A percentile compares a stretch with the other conserved stretches of the same genome.
Conservation (phyloP, 2,329 filamentous ascomycete species). For the Zymoseptoria tritici region DNA sequence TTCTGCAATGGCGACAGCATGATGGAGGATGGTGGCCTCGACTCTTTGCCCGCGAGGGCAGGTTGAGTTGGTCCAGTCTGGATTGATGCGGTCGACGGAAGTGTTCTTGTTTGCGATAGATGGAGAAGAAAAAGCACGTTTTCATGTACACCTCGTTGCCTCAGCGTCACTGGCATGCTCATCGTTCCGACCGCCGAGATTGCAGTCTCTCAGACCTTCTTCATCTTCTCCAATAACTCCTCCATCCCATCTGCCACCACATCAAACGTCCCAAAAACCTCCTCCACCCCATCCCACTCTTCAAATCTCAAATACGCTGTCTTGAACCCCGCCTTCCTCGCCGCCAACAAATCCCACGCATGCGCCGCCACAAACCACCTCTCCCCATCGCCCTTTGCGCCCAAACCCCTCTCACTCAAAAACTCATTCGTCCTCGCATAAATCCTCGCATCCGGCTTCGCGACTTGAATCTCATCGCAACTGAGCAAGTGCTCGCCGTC, state of each 20-base stretch:
- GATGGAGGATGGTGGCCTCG: background rate
- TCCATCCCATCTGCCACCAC: conserved; percentile 22
- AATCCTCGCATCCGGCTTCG: conserved; percentile 24
- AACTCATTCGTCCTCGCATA: conserved; percentile 21
- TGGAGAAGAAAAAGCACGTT: background rate
- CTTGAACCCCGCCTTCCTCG: conserved; percentile 26
- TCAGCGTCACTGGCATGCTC: background rate
- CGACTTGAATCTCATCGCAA: conserved; percentile 25
- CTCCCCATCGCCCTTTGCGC: conserved; percentile 17
- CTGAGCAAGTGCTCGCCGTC: conserved; percentile 23
- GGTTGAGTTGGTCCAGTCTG: background rate
- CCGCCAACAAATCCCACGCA: conserved; percentile 25
- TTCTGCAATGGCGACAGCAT: background rate
- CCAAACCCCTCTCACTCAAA: conserved; percentile 17
- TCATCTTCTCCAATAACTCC: conserved; percentile 25
- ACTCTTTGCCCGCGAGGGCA: background rate
- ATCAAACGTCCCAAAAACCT: conserved; percentile 27
- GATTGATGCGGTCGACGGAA: background rate
- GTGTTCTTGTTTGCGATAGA: background rate
- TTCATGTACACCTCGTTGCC: background rate
- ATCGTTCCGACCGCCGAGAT: too few species aligned
- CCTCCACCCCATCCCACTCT: conserved; percentile 24
- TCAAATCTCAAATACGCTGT: conserved; percentile 26
- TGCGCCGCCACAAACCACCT: conserved; percentile 28
- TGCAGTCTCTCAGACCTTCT: background rate